Conservation (phyloP, 306 rosid species). For the apple (Malus domestica) region ASM211411v1 NC_041796.1:8567501-8568000, state of each 20-base stretch:
- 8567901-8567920: constrained; percentile 69
- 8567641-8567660: constrained; percentile 88
- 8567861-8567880: constrained; percentile 92
- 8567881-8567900: constrained; percentile 82
- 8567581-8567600: constrained; percentile 57
- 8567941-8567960: constrained; percentile 97
- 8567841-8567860: constrained; percentile 67
- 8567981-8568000: constrained; percentile 68
- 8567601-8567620: constrained; percentile 39
- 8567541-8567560: constrained; percentile 86
- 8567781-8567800: constrained; percentile 58
- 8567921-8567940: constrained; percentile 86
- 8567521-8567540: constrained; percentile 95
- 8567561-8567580: constrained; percentile 80
- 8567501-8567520: constrained; percentile 67
- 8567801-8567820: constrained; percentile 80
- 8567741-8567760: constrained; percentile 84
- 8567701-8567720: constrained; percentile 83
- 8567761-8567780: constrained; percentile 66
- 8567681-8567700: constrained; percentile 89
- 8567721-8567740: constrained; percentile 89
- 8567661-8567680: constrained; percentile 87
- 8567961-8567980: constrained; percentile 64
- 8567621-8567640: constrained; percentile 89
- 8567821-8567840: constrained; percentile 72